Base-by-base conservation (phyloP, 306 rosid species). In the Urtica urens region DNA sequence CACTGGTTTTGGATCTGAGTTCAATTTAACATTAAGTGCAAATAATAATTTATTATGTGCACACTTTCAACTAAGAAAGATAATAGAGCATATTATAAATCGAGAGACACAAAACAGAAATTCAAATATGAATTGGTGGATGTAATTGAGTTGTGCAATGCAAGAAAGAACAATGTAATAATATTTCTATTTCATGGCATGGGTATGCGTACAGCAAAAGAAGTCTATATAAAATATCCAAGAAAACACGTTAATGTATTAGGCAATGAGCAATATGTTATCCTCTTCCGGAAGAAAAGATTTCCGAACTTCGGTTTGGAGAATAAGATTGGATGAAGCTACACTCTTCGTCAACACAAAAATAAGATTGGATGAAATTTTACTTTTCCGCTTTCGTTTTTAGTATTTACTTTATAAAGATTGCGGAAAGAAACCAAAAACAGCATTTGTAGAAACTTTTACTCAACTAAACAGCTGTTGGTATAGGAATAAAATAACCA, bases 301-400 rank as follows among this genome's bases (percentile, higher is more conserved):
- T 31, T 7, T 6, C 3, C 51, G 14, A 49, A 21, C 34, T 23
- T 29, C 27, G 55, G 55, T 50, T 31, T 16, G 23, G 42, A 13
- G 42, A 20, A 31, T 31, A 20, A 31, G 10, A 50, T 50, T 35
- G 40, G 5, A 13, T 31, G 37, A 31, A 31, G 13, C 15, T 14
- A 35, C 15, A 35, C 40, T 35, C 6, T n/a, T n/a, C n/a, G n/a
- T n/a, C n/a, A n/a, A n/a, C n/a, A n/a, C n/a, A n/a, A n/a, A n/a
- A n/a, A n/a, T n/a, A n/a, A n/a, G n/a, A n/a, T n/a, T 25, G 52
- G 52, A 21, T 24, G 33, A 12, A 23, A 21, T n/a, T 31, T 16
- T 48, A 3, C 53, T 50, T 50, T 50, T 50, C 55, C 27, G 18
- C 55, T 30, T 50, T 30, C 55, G 9, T 31, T 50, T 19, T 48